Percentiles rank a stretch among this genome's conserved stretches.
These are phyloP conservation scores for Lepidium africanum DNA, from an alignment of 345 rosid species.

Conservation along the genomic window DNA sequence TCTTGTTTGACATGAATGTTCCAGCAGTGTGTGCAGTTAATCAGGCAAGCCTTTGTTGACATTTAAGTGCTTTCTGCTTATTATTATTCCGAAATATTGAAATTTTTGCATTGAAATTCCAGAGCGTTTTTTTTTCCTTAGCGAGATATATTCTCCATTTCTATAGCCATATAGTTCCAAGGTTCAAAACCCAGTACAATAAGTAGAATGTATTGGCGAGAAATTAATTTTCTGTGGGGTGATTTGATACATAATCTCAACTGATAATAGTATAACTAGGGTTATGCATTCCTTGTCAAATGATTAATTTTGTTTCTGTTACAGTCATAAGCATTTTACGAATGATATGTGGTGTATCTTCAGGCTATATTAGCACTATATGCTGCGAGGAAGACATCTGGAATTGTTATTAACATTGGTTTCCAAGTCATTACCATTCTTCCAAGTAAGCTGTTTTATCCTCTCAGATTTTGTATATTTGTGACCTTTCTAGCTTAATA, in stretches of 20 bases:
- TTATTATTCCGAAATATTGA: background rate
- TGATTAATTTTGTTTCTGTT: background rate
- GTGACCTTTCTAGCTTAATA: background rate
- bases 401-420: conserved; percentile 86
- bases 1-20: conserved; percentile 84
- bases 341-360: background rate
- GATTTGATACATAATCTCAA: background rate
- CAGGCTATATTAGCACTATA: conserved; percentile 86
- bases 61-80: background rate
- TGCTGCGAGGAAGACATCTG: conserved; percentile 70
- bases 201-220: background rate
- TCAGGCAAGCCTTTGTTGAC: conserved; percentile 46
- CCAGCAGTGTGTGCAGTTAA: conserved; percentile 87
- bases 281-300: background rate
- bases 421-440: conserved; percentile 83
- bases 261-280: background rate
- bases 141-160: background rate
- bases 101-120: background rate
- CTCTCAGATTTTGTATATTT: background rate
- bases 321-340: background rate
- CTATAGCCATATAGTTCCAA: background rate
- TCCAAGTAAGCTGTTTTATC: conserved; percentile 52
- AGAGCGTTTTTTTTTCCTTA: background rate
- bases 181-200: background rate
- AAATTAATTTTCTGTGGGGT: background rate